Base-by-base conservation (phyloP, 163 green algal genomes). In the Scenedesmus sp. region DNA sequence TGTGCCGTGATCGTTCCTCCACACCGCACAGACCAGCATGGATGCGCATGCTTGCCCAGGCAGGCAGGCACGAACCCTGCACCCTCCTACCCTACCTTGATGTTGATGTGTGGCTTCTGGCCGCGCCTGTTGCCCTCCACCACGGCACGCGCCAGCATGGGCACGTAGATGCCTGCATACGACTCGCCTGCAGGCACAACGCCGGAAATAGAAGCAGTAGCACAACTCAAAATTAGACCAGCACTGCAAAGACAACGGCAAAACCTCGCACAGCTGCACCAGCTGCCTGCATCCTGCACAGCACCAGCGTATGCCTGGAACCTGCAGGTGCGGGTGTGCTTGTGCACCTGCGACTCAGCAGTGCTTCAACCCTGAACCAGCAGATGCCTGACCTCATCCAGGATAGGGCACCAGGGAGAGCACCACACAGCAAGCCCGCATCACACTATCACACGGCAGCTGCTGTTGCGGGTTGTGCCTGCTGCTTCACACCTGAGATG, bases 111-210 rank as follows among this genome's bases (percentile, higher is more conserved):
- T 3, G 95, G 96, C 53, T 91, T 30, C n/a, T 91, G 40, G 5
- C 93, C 94, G 18, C 30, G 89, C 30, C 93, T 92, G 44, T 98
- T 98, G 86, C 95, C 93, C 0, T 92, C 16, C 83, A 96, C 87
- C 24, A 98, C 93, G 1, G 89, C 85, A 7, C 90, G 85, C 0
- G 93, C 91, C 37, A 97, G 90, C 81, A 95, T 96, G 35, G 96
- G 96, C 49, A 98, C 95, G n/a, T 91, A 91, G 18, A 98, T 94
- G 26, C 96, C 96, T 1, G 95, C 96, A 83, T 96, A 98, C 49
- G 79, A 94, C 89, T 98, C 96, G 26, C 95, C 95, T 94, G 89
- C 35, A 51, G 6, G 26, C 1, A 10, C 42, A 37, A 4, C 85
- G 20, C 30, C 51, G 13, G 51, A 20, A 61, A n/a, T 2, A 12